phyloP scores from a whole-genome alignment of 192 early-diverging fungal species.

The Coemansia sp. region DNA sequence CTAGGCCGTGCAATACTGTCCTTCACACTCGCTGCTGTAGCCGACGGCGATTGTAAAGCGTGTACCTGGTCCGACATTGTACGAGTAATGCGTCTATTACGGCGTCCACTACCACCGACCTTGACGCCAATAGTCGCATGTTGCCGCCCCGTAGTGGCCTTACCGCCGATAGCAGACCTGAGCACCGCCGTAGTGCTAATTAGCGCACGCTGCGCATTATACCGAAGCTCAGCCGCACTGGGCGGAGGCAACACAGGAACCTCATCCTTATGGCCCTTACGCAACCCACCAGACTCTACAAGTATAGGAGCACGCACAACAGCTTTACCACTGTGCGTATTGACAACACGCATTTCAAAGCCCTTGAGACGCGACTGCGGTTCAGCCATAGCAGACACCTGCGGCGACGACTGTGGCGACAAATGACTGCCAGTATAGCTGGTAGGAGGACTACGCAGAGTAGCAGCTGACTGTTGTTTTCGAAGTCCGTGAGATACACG shows the following conservation, averaged over 20 bases:
- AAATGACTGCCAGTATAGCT: neutral
- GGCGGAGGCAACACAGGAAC: conserved; percentile 34
- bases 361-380: conserved; percentile 39
- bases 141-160: neutral
- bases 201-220: conserved; percentile 51
- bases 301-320: conserved; percentile 40
- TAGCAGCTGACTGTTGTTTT: conserved; percentile 1
- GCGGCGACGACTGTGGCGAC: neutral
- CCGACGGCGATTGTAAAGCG: conserved; percentile 3
- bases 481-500: neutral
- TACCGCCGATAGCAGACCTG: conserved; percentile 20
- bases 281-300: neutral
- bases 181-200: conserved; percentile 39
- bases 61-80: conserved; percentile 17
- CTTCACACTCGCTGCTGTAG: neutral
- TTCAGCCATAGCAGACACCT: conserved; percentile 9
- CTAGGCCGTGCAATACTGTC: neutral
- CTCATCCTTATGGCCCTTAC: conserved; percentile 1
- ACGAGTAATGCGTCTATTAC: conserved; percentile 1
- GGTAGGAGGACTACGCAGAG: neutral
- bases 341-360: conserved; percentile 46
- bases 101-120: neutral
- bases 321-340: conserved; percentile 43
- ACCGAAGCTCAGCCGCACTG: conserved; percentile 44
- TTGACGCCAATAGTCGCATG: conserved; percentile 7